Conservation (phyloP, 2,329 filamentous ascomycete genomes). For the Aspergillus neoniger region DNA sequence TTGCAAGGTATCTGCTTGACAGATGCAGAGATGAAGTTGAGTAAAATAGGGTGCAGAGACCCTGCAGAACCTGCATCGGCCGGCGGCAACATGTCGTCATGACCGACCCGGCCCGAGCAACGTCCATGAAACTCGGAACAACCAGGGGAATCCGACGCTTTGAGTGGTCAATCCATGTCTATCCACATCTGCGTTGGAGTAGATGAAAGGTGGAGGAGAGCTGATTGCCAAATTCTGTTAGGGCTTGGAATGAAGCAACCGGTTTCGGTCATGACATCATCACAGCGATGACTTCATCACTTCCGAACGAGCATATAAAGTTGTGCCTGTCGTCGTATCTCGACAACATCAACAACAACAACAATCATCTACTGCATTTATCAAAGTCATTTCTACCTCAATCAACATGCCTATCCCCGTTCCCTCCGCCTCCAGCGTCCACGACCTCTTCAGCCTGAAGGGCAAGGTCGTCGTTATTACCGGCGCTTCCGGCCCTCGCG, state of each 20-base stretch:
- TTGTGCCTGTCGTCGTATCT: background rate
- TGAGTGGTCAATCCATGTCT: background rate
- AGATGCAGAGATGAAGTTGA: background rate
- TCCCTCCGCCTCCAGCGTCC: constrained; percentile 36
- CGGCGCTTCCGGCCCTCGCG: constrained; percentile 60
- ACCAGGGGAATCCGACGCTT: background rate
- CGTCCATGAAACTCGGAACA: background rate
- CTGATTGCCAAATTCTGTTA: background rate
- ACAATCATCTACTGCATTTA: background rate
- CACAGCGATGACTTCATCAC: constrained; percentile 3
- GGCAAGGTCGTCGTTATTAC: constrained; percentile 52
- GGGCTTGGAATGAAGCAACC: background rate
- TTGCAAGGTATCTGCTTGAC: background rate
- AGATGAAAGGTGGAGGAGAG: background rate
- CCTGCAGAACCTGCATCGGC: background rate
- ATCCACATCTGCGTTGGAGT: background rate
- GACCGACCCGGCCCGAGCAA: constrained; percentile 5
- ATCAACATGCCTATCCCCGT: constrained; percentile 43
- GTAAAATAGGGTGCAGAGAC: background rate
- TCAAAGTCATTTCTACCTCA: background rate
- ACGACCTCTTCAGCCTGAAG: constrained; percentile 51
- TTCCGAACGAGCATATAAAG: background rate
- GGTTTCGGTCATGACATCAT: constrained; percentile 6
- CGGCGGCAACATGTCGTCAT: constrained; percentile 21
- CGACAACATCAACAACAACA: background rate